A percentile compares a stretch with the other conserved stretches of the same genome.
These are phyloP conservation scores for Talaromyces verruculosus DNA, from an alignment of 2,329 filamentous ascomycete genomes.

Conservation along the genomic window DNA sequence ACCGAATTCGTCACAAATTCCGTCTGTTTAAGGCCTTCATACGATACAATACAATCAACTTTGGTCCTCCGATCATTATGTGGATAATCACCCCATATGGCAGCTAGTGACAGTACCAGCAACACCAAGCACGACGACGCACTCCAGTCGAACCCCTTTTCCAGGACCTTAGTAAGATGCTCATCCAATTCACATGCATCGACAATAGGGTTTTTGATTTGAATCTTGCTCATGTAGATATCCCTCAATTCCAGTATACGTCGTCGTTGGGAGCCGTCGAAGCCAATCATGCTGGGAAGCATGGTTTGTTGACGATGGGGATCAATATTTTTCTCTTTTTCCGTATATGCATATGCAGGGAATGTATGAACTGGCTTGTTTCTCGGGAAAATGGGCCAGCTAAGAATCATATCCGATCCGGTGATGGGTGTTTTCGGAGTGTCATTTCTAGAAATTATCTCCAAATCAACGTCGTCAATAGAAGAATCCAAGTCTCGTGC, in stretches of 20 bases:
- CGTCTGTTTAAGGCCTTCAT: not conserved
- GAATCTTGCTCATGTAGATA: conserved; percentile 29
- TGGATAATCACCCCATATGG: conserved; percentile 30
- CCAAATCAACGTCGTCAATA: conserved; percentile 27
- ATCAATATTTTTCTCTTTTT: conserved; percentile 25
- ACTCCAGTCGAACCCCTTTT: conserved; percentile 30
- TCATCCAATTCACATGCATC: conserved; percentile 28
- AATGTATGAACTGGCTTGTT: conserved; percentile 30
- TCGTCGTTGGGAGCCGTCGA: conserved; percentile 23
- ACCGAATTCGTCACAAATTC: conserved; percentile 26
- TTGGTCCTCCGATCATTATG: conserved; percentile 27
- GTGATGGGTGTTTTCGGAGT: conserved; percentile 29
- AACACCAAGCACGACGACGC: conserved; percentile 28
- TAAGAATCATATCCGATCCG: conserved; percentile 31
- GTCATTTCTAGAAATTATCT: conserved; percentile 30
- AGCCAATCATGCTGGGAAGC: conserved; percentile 19
- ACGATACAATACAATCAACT: conserved; percentile 11
- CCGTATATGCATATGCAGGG: conserved; percentile 26
- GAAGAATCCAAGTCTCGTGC: conserved; percentile 12
- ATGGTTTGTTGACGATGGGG: conserved; percentile 1
- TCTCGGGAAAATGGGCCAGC: conserved; percentile 29
- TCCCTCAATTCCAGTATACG: conserved; percentile 28
- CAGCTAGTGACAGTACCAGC: conserved; percentile 28
- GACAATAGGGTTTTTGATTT: conserved; percentile 30
- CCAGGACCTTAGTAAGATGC: conserved; percentile 26